These are phyloP conservation scores for Mycosphaerella arachidis DNA, from an alignment of 2,329 filamentous ascomycete genomes.

Conservation along the genomic window DNA sequence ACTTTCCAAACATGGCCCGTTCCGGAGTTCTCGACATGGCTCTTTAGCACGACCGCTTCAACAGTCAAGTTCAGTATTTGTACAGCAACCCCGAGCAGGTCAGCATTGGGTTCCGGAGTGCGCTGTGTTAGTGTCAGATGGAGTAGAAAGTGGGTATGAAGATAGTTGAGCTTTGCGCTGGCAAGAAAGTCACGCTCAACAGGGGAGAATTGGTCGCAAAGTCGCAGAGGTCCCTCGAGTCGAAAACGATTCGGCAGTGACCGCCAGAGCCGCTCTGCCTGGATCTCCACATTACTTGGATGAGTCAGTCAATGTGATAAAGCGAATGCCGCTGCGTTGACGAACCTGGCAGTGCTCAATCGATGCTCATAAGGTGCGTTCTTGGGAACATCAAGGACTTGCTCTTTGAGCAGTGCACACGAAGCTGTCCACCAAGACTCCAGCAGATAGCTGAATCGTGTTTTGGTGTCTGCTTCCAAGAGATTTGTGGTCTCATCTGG, in stretches of 20 bases:
- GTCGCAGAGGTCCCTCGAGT: constrained; percentile 7
- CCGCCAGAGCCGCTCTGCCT: constrained; percentile 24
- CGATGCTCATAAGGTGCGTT: constrained; percentile 15
- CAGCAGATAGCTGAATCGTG: constrained; percentile 23
- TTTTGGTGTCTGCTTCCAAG: not conserved
- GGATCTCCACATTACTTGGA: constrained; percentile 1
- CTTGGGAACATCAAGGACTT: constrained; percentile 30
- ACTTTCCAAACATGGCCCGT: constrained; percentile 34
- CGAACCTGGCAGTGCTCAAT: constrained; percentile 5
- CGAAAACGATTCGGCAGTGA: constrained; percentile 27
- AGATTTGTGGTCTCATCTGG: no score
- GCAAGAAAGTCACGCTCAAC: constrained; percentile 33
- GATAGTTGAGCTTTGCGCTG: constrained; percentile 31
- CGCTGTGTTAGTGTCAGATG: constrained; percentile 23
- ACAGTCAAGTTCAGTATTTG: constrained; percentile 31
- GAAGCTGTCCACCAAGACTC: constrained; percentile 32
- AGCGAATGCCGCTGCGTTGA: not conserved
- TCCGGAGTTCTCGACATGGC: constrained; percentile 34
- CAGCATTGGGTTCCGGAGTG: constrained; percentile 23
- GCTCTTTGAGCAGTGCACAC: constrained; percentile 33
- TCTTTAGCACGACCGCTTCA: constrained; percentile 29
- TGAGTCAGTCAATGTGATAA: not conserved
- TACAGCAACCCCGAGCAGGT: constrained; percentile 26
- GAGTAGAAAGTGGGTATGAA: constrained; percentile 34
- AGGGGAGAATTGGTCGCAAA: constrained; percentile 8